Conservation (phyloP, 2,329 filamentous ascomycete genomes). For the Colletotrichum simmondsii region DNA sequence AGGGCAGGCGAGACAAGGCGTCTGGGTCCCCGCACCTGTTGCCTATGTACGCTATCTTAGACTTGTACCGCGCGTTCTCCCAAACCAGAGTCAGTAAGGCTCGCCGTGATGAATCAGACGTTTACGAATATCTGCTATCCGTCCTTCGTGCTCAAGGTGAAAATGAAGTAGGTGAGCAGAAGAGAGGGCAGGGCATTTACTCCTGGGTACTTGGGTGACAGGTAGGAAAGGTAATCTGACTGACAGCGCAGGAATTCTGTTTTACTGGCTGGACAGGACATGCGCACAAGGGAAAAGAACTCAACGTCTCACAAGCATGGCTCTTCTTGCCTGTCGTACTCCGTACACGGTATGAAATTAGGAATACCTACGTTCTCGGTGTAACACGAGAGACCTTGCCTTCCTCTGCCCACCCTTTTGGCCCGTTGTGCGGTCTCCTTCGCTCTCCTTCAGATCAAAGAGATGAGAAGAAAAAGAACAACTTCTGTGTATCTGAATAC, state of each 20-base stretch:
- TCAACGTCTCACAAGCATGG: slow-evolving; percentile 20
- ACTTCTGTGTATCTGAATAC: background rate
- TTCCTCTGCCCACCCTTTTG: background rate
- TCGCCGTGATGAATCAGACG: background rate
- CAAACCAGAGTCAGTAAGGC: background rate
- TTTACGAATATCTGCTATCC: background rate
- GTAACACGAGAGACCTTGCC: slow-evolving; percentile 11
- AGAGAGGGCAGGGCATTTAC: no score
- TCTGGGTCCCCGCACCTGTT: background rate
- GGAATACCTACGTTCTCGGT: background rate
- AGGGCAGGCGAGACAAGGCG: slow-evolving; percentile 20
- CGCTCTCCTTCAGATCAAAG: no score
- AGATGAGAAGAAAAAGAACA: no score
- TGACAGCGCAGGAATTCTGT: background rate
- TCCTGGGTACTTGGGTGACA: no score
- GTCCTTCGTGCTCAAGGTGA: background rate
- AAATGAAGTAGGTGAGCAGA: background rate
- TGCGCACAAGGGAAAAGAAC: slow-evolving; percentile 19
- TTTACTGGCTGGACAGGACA: slow-evolving; percentile 6
- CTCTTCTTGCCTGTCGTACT: background rate
- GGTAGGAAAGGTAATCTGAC: background rate
- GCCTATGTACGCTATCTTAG: background rate
- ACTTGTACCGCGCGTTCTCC: background rate
- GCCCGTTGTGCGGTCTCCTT: background rate
- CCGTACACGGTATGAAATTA: background rate